Evolutionary conservation across 2,329 filamentous ascomycete genomes (phyloP).

Genomic region (Decorospora gaudefroyi): DNA sequence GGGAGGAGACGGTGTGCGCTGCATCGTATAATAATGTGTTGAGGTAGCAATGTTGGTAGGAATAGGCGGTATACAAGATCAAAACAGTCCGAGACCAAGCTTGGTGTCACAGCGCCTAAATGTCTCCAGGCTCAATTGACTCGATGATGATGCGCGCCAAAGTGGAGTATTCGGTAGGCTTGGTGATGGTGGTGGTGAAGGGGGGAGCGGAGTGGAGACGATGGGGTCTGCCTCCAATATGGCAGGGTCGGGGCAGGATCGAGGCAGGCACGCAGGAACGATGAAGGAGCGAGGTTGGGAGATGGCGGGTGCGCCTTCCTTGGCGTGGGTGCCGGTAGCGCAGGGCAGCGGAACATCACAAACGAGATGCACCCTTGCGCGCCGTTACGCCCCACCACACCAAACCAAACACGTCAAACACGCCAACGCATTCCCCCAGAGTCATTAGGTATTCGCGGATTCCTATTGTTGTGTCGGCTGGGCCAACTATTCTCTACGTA

Average conservation of each 20-base stretch:
- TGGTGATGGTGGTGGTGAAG: constrained; percentile 22
- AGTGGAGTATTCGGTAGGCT: constrained; percentile 10
- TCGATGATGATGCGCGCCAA: constrained; percentile 11
- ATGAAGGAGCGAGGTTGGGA: constrained; percentile 23
- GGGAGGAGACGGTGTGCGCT: constrained; percentile 65
- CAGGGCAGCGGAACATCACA: constrained; percentile 14
- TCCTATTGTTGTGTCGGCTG: too few relatives aligned
- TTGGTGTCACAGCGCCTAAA: constrained; percentile 12
- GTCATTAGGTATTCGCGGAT: too few relatives aligned
- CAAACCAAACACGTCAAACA: constrained; percentile 37
- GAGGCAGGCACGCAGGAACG: constrained; percentile 23
- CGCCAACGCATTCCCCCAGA: too few relatives aligned
- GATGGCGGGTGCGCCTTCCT: constrained; percentile 28
- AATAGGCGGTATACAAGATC: constrained; percentile 26
- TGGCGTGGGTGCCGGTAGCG: constrained; percentile 4
- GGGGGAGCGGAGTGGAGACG: constrained; percentile 21
- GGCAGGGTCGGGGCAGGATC: constrained; percentile 16
- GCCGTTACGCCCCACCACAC: constrained; percentile 13
- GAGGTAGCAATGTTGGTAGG: constrained; percentile 21
- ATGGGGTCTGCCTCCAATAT: constrained; percentile 20
- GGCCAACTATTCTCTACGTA: neutral
- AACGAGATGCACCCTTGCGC: constrained; percentile 5
- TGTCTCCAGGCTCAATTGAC: constrained; percentile 9
- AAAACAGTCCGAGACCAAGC: constrained; percentile 32
- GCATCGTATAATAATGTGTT: constrained; percentile 32